Percentiles rank a stretch among this genome's conserved stretches.
These are phyloP conservation scores for Biscogniauxia sp. DNA, from an alignment of 2,329 filamentous ascomycete species.

Conservation along the genomic window DNA sequence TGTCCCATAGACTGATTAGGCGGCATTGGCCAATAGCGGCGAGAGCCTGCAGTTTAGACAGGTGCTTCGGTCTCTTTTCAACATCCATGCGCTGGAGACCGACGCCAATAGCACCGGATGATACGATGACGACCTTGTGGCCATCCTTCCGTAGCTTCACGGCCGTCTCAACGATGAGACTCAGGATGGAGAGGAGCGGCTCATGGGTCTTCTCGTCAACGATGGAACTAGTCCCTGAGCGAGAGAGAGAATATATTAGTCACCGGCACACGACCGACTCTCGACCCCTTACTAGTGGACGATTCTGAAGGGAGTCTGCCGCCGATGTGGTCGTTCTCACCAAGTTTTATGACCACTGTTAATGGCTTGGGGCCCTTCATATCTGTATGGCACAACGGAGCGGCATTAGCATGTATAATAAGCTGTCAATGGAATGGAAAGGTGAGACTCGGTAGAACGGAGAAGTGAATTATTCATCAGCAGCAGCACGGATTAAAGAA, in stretches of 20 bases:
- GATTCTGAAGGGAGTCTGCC: not conserved
- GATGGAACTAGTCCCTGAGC: conserved; percentile 91
- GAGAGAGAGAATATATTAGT: not conserved
- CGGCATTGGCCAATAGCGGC: conserved; percentile 95
- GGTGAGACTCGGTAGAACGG: not conserved
- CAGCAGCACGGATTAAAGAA: not conserved
- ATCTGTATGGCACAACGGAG: conserved; percentile 38
- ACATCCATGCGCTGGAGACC: conserved; percentile 88
- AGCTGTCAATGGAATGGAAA: not conserved
- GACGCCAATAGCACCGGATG: conserved; percentile 94
- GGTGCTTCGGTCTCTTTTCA: conserved; percentile 81
- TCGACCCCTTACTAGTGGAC: not conserved
- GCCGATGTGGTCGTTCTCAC: conserved; percentile 47
- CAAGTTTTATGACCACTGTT: conserved; percentile 83
- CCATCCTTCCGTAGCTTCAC: conserved; percentile 85
- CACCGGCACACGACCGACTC: not conserved
- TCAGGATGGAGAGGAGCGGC: conserved; percentile 85
- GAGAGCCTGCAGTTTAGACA: conserved; percentile 87
- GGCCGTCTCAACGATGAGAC: conserved; percentile 90
- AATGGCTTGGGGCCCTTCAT: conserved; percentile 67
- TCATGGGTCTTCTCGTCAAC: conserved; percentile 95
- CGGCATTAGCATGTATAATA: conserved; percentile 13
- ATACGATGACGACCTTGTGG: conserved; percentile 92
- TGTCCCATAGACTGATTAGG: conserved; percentile 94
- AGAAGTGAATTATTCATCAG: not conserved